Base-by-base conservation (phyloP, 257 asterid species). In the Solanum ossicruentum region DNA sequence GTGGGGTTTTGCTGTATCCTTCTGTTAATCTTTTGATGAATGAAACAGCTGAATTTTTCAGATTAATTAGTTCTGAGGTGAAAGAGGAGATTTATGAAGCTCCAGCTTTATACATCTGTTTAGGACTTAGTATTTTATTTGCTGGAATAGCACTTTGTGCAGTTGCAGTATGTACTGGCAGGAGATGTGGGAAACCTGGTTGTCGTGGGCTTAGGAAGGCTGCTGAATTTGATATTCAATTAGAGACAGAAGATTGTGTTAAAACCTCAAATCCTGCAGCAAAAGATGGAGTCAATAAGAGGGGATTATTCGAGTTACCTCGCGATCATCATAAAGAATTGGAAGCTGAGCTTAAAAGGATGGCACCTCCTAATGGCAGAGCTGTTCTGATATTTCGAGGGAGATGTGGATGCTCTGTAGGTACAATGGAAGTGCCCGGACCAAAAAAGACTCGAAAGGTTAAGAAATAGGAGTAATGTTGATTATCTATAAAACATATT, bases 291-390 rank as follows among this genome's bases (percentile, higher is more conserved):
- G 84, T 88, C 23, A 26, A 49, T 51, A 93, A 89, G 86, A 91
- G 90, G 85, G 99, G 98, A 7, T 36, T 97, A 16, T 93, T 95
- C 49, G 94, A 93, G 86, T 77, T 95, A 91, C 94, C 93, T 21
- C 94, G 94, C 8, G 98, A 93, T 85, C 98, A 92, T 73, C 97
- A 95, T 57, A 85, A 92, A 91, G 98, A 93, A 84, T 47, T 97
- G 86, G 99, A 95, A 89, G 94, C 95, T 3, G 98, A 97, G 95
- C 98, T 97, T 43, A 97, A 93, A 95, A 92, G 93, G 90, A 91
- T 95, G 97, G 98, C 97, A 12, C 99, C 99, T 0, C 92, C 91
- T 45, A 97, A 97, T 84, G 99, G 99, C 83, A 91, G 95, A 89
- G 99, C 98, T 11, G 92, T 97, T 65, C 91, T 97, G 51, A 92